Conservation (phyloP, 768 basidiomycete species). For the Amanita fuliginea region DNA sequence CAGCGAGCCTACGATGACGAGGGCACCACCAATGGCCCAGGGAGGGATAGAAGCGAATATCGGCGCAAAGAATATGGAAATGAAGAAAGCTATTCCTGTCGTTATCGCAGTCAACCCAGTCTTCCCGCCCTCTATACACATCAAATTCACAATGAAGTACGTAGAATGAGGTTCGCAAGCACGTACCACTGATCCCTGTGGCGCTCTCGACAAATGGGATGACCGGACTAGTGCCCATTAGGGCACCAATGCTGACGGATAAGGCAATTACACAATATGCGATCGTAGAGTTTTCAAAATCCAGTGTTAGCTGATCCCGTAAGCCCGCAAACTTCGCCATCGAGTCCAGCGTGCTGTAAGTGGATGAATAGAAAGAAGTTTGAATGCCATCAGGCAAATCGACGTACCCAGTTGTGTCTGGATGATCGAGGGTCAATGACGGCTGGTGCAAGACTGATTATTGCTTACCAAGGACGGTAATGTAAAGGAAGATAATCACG, state of each 20-base stretch:
- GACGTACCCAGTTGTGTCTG: slow-evolving; percentile 39
- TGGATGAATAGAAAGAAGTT: slow-evolving; percentile 9
- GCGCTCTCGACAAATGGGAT: slow-evolving; percentile 79
- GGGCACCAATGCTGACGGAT: slow-evolving; percentile 69
- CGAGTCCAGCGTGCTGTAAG: slow-evolving; percentile 67
- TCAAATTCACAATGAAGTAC: not conserved
- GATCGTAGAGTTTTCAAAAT: slow-evolving; percentile 76
- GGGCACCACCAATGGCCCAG: slow-evolving; percentile 82
- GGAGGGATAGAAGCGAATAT: slow-evolving; percentile 81
- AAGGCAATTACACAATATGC: slow-evolving; percentile 82
- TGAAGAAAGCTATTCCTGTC: slow-evolving; percentile 66
- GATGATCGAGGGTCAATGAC: not conserved
- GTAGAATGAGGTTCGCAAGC: not conserved
- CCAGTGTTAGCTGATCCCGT: slow-evolving; percentile 72
- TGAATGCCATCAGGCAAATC: not conserved
- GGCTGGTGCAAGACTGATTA: not conserved
- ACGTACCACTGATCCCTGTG: slow-evolving; percentile 62
- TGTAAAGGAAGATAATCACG: slow-evolving; percentile 80
- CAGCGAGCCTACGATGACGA: slow-evolving; percentile 78
- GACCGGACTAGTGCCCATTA: slow-evolving; percentile 73
- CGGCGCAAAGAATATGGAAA: slow-evolving; percentile 81
- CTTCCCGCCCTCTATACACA: slow-evolving; percentile 65
- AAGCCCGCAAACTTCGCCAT: slow-evolving; percentile 91
- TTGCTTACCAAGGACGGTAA: slow-evolving; percentile 64
- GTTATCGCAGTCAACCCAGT: slow-evolving; percentile 75